Evolutionary conservation across 2,329 filamentous ascomycete genomes (phyloP).

Genomic region (Penicillium vulpinum): DNA sequence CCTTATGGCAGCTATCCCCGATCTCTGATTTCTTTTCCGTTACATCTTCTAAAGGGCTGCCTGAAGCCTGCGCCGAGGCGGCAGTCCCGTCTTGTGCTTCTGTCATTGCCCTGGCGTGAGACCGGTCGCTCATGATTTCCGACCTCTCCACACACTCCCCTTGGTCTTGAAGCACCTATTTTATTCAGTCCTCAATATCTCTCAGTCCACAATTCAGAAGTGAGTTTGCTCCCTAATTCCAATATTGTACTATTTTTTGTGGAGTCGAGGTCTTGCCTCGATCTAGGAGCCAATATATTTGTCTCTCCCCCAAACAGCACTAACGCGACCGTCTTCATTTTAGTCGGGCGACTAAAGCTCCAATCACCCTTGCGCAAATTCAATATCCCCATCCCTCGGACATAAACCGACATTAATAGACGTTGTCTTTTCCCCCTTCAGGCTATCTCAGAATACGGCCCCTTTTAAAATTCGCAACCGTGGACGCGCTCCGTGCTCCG

Average conservation of each 20-base stretch:
- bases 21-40: slow-evolving; percentile 22
- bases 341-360: slow-evolving; percentile 24
- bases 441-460: background rate
- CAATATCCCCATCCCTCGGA: background rate
- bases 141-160: slow-evolving; percentile 34
- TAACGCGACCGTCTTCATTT: slow-evolving; percentile 35
- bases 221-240: slow-evolving; percentile 7
- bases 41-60: slow-evolving; percentile 27
- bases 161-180: slow-evolving; percentile 27
- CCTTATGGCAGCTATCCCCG: slow-evolving; percentile 29
- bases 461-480: slow-evolving; percentile 11
- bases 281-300: slow-evolving; percentile 18
- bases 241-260: background rate
- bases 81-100: slow-evolving; percentile 31
- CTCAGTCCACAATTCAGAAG: slow-evolving; percentile 10
- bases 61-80: slow-evolving; percentile 33
- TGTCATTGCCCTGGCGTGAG: slow-evolving; percentile 27
- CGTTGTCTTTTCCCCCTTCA: background rate
- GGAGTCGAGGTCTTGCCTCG: slow-evolving; percentile 1
- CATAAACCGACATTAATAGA: background rate
- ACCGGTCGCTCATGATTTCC: slow-evolving; percentile 31
- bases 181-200: slow-evolving; percentile 14
- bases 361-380: slow-evolving; percentile 15
- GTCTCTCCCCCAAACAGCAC: slow-evolving; percentile 26
- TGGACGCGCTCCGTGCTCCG: slow-evolving; percentile 7